A percentile compares a stretch with the other conserved stretches of the same genome.
Conservation (phyloP, 805 yeast species). For the Cyberlindnera mississippiensis region DNA sequence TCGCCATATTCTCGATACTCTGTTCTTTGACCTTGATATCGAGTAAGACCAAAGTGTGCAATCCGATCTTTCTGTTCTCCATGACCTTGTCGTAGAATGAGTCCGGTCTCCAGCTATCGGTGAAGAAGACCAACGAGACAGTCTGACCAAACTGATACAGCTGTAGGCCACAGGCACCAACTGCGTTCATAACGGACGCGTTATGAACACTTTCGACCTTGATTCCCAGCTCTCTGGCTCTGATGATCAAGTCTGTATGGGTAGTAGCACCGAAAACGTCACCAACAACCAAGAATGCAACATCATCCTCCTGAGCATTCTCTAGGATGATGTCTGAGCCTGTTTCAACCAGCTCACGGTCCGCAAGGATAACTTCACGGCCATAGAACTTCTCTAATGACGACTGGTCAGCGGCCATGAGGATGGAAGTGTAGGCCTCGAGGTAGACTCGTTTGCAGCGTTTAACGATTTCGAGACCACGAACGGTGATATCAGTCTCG, state of each 20-base stretch:
- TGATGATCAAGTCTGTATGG: conserved; percentile 86
- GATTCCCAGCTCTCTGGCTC: conserved; percentile 85
- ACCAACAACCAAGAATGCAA: conserved; percentile 95
- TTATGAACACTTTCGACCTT: conserved; percentile 82
- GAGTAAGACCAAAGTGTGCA: conserved; percentile 82
- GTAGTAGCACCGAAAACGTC: conserved; percentile 99
- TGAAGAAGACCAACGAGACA: conserved; percentile 93
- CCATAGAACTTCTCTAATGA: conserved; percentile 83
- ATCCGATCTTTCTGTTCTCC: conserved; percentile 87
- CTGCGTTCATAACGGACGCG: conserved; percentile 97
- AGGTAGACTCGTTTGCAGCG: conserved; percentile 86
- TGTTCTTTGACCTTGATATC: conserved; percentile 98
- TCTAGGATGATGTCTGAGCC: conserved; percentile 81
- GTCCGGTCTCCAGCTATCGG: conserved; percentile 95
- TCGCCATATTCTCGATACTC: conserved; percentile 87
- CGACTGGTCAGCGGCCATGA: conserved; percentile 84
- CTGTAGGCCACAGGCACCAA: conserved; percentile 96
- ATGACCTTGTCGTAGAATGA: conserved; percentile 83
- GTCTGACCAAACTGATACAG: conserved; percentile 95
- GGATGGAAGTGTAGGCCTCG: conserved; percentile 91
- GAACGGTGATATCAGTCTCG: conserved; percentile 86
- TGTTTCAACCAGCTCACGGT: conserved; percentile 88
- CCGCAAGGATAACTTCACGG: conserved; percentile 80
- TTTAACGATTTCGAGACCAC: conserved; percentile 83
- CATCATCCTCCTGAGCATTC: conserved; percentile 73